Conservation (phyloP, 768 basidiomycete species). For the Xerocomus brunneocitrinus region DNA sequence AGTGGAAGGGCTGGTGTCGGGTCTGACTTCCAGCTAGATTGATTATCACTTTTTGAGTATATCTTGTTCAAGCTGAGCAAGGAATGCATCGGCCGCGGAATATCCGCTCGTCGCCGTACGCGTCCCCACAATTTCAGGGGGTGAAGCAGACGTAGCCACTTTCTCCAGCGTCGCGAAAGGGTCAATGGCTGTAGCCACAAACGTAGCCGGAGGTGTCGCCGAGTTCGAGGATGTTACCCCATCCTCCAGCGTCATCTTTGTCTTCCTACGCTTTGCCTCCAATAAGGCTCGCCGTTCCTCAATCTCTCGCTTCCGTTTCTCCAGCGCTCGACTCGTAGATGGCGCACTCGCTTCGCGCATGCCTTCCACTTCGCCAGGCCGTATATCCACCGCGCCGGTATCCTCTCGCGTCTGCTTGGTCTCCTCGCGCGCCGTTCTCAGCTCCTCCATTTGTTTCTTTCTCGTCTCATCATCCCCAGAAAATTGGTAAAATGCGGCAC, state of each 20-base stretch:
- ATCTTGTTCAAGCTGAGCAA: conserved; percentile 62
- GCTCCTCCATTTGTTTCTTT: conserved; percentile 75
- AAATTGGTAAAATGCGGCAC: conserved; percentile 91
- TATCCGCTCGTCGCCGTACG: conserved; percentile 15
- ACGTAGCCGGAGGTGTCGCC: neutral
- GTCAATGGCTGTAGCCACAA: conserved; percentile 32
- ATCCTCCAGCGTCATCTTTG: conserved; percentile 17
- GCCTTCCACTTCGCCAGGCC: conserved; percentile 73
- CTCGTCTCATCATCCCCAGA: conserved; percentile 80
- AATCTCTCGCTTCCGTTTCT: conserved; percentile 70
- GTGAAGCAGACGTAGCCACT: conserved; percentile 13
- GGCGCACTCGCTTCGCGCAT: conserved; percentile 44
- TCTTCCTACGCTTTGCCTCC: conserved; percentile 66
- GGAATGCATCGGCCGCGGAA: conserved; percentile 52
- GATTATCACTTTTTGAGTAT: conserved; percentile 34
- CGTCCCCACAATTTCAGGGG: conserved; percentile 26
- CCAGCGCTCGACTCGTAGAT: conserved; percentile 46
- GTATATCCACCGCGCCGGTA: conserved; percentile 53
- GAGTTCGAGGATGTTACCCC: neutral
- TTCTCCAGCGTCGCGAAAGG: conserved; percentile 51
- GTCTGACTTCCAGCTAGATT: neutral
- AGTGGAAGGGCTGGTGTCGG: neutral
- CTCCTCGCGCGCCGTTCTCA: conserved; percentile 62
- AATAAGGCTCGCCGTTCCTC: conserved; percentile 59
- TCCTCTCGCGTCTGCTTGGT: conserved; percentile 63